Evolutionary conservation across 306 rosid genomes (phyloP).

Genomic region (Lupinus albus): DNA sequence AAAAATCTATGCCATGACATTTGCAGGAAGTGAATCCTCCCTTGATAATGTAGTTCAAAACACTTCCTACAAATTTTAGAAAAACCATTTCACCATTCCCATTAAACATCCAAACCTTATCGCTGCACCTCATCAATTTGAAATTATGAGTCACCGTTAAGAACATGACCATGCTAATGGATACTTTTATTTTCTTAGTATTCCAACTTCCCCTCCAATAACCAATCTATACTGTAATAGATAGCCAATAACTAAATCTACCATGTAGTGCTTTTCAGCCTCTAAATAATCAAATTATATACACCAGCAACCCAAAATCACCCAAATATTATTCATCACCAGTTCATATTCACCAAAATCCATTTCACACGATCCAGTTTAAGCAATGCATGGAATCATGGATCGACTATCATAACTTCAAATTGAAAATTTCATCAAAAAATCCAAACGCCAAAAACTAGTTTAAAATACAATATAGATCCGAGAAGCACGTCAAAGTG

Average conservation of each 20-base stretch:
- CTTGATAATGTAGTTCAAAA: constrained; percentile 17
- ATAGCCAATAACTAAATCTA: constrained; percentile 5
- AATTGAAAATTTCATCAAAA: constrained; percentile 9
- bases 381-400: constrained; percentile 27
- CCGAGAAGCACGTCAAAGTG: not conserved
- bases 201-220: constrained; percentile 21
- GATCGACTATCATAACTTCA: constrained; percentile 34
- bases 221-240: constrained; percentile 4
- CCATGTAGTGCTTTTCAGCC: not conserved
- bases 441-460: too few relatives aligned
- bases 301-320: constrained; percentile 10
- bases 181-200: not conserved
- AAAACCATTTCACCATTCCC: constrained; percentile 7
- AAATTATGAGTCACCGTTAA: not conserved
- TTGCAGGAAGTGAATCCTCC: constrained; percentile 27
- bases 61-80: constrained; percentile 1
- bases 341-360: constrained; percentile 31
- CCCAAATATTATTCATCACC: constrained; percentile 21
- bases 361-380: constrained; percentile 26
- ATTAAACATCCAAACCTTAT: constrained; percentile 1
- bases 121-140: too few relatives aligned
- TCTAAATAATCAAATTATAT: constrained; percentile 26
- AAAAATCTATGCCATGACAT: not conserved
- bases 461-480: constrained; percentile 14
- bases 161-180: constrained; percentile 8